Conservation (phyloP, 2,329 filamentous ascomycete genomes). For the Sporothrix globosa region DNA sequence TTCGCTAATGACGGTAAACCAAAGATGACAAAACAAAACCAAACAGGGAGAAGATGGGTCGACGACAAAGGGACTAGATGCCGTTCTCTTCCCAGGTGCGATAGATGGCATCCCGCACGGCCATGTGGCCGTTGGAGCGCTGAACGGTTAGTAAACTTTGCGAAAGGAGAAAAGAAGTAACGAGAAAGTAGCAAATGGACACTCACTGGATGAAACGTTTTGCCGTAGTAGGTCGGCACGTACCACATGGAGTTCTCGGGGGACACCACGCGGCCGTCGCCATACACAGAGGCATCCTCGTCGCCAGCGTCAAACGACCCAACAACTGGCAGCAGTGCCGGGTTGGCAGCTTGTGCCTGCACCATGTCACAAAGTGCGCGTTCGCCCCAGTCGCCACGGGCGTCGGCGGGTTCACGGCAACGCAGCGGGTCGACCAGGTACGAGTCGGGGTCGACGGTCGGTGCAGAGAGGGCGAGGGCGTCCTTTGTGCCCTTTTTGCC, state of each 20-base stretch:
- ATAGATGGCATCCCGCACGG: constrained; percentile 45
- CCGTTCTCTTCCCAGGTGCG: constrained; percentile 40
- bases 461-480: constrained; percentile 31
- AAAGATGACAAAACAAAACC: background rate
- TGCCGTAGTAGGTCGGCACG: constrained; percentile 37
- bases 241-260: constrained; percentile 52
- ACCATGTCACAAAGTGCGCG: constrained; percentile 52
- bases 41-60: background rate
- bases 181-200: background rate
- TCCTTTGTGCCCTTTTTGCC: background rate
- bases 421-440: constrained; percentile 45
- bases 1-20: background rate
- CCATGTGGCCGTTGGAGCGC: constrained; percentile 47
- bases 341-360: constrained; percentile 45
- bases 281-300: constrained; percentile 41
- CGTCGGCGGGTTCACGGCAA: constrained; percentile 45
- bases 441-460: constrained; percentile 41
- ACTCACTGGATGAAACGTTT: constrained; percentile 38
- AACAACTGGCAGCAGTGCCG: constrained; percentile 42
- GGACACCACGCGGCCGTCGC: constrained; percentile 52
- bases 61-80: background rate
- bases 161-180: background rate
- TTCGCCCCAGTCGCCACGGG: constrained; percentile 50
- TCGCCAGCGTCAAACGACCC: constrained; percentile 38
- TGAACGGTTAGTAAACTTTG: constrained; percentile 25